Evolutionary conservation across 2,329 filamentous ascomycete genomes (phyloP), one percentile per base, ranked within the genome.

Genomic region (Dothideomycetes sp.): DNA sequence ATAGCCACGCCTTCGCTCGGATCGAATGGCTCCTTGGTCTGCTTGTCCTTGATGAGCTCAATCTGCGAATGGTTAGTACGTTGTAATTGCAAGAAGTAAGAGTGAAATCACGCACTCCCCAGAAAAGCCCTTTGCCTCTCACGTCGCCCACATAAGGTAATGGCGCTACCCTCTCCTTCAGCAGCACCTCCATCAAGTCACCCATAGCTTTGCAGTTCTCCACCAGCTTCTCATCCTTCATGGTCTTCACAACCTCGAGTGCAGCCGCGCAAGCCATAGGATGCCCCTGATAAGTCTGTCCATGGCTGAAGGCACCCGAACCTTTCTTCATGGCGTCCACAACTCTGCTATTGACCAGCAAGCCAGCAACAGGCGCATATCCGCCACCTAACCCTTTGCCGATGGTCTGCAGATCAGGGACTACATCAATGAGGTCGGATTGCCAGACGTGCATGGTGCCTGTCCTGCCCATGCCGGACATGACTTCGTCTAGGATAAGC

Each of bases 401-500:
- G 8, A 82, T 60, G 0, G 77, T 75, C 53, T 80, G 70, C 4
- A 85, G 67, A 49, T 84, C 80, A 0, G 80, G 80, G 1, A 67
- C 64, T 4, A 73, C 62, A 0, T 60, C 67, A 19, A 77, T 69
- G 5, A 52, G 44, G 8, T 55, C 54, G 35, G 75, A 65, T 47
- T 80, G 66, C 70, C 75, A 83, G 2, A 75, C 73, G 58, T 83
- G 72, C 47, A 79, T 57, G 7, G 56, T 55, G 0, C 76, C 77
- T 0, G 68, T 69, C 1, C 77, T 62, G 1, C 78, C 77, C 57
- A 72, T 72, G 2, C 79, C 79, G 35, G 73, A 79, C 80, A 87
- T 84, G 33, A 86, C 70, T 53, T 89, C 84, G 51, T 91, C 85
- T 0, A 89, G 61, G 34, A 89, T 79, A n/a, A 91, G 65, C 0